These are phyloP conservation scores for Nasturtium officinale DNA, from an alignment of 345 rosid species.

Conservation along the genomic window DNA sequence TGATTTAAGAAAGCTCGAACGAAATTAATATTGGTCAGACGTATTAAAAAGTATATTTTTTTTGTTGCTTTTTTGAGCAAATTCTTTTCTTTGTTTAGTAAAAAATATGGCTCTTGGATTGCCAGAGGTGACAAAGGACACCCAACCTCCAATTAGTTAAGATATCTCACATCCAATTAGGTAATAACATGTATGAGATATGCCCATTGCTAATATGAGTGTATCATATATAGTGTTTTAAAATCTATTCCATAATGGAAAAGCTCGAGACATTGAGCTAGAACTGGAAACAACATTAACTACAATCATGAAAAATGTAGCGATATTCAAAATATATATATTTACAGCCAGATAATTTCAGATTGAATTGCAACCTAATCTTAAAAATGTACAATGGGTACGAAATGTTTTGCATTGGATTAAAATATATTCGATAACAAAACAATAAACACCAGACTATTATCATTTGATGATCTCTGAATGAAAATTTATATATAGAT, in stretches of 20 bases:
- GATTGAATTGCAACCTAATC: neutral
- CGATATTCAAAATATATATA: neutral
- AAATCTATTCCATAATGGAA: neutral
- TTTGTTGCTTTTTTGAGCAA: no score
- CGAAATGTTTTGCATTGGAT: neutral
- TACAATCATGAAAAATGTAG: neutral
- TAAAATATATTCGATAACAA: neutral
- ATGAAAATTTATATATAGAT: neutral
- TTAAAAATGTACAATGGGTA: neutral
- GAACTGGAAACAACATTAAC: neutral
- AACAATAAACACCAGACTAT: neutral
- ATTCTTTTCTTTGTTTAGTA: neutral
- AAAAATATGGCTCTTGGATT: neutral
- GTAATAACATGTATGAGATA: neutral
- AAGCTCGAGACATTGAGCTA: neutral
- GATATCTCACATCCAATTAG: constrained; percentile 26
- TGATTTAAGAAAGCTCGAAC: constrained; percentile 4
- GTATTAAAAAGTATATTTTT: neutral
- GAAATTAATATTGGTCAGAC: constrained; percentile 12
- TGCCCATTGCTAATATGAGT: neutral
- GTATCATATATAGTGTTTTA: neutral
- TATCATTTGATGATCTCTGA: neutral
- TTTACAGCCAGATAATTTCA: neutral
- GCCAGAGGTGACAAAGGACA: constrained; percentile 19
- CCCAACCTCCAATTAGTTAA: constrained; percentile 34